A percentile compares a stretch with the other conserved stretches of the same genome.
Conservation (phyloP, 495 filamentous ascomycete genomes). For the Hyaloscypha finlandica region DNA sequence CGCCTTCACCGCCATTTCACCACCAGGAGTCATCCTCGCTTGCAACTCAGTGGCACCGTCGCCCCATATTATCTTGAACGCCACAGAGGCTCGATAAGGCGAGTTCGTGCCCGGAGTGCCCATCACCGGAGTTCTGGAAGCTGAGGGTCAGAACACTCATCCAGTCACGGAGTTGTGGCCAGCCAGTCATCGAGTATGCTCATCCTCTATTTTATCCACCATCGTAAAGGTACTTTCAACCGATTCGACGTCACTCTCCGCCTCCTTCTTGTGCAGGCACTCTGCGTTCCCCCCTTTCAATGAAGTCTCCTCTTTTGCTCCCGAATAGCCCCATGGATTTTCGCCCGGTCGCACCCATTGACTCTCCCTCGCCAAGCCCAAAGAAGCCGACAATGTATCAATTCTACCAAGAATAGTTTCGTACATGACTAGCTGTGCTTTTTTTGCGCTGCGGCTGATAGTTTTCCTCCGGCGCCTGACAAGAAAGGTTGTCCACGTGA, state of each 20-base stretch:
- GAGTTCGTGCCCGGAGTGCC: neutral
- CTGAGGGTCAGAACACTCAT: neutral
- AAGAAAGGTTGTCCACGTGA: neutral
- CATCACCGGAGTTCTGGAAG: neutral
- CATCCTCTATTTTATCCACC: neutral
- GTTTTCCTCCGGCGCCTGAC: neutral
- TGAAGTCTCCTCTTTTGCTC: neutral
- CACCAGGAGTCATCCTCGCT: conserved; percentile 18
- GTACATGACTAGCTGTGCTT: conserved; percentile 11
- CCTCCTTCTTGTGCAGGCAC: neutral
- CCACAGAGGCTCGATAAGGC: neutral
- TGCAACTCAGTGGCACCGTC: neutral
- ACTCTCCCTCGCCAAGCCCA: conserved; percentile 3
- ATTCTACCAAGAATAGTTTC: conserved; percentile 13
- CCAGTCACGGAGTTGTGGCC: neutral
- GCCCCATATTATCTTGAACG: conserved; percentile 5
- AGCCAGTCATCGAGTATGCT: neutral
- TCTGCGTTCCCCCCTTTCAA: neutral
- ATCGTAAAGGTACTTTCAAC: conserved; percentile 3
- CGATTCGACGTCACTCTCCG: neutral
- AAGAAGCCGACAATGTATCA: neutral
- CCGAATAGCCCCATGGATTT: conserved; percentile 9
- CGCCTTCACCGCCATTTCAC: conserved; percentile 30
- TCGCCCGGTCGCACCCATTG: conserved; percentile 4
- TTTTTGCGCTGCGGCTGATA: neutral